These are phyloP conservation scores for Coprinellus micaceus DNA, from an alignment of 768 basidiomycete species.

Conservation along the genomic window DNA sequence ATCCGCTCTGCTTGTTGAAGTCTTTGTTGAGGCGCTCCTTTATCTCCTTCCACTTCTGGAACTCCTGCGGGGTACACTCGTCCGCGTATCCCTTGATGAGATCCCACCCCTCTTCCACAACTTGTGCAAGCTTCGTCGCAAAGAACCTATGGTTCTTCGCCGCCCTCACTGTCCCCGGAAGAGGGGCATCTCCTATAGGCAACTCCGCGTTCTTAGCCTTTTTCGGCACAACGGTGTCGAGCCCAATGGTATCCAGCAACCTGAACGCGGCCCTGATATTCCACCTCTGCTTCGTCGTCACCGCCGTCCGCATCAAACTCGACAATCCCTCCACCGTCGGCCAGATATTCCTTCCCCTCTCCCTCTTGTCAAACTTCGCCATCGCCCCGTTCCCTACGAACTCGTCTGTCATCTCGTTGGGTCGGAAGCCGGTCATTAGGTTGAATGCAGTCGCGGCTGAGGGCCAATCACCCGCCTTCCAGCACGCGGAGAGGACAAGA, in stretches of 20 bases:
- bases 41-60: slow-evolving; percentile 4
- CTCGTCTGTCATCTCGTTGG: slow-evolving; percentile 51
- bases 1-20: slow-evolving; percentile 2
- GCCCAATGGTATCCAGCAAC: slow-evolving; percentile 48
- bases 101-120: neutral
- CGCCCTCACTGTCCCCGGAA: neutral
- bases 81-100: slow-evolving; percentile 1
- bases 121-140: slow-evolving; percentile 6
- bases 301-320: slow-evolving; percentile 54
- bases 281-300: slow-evolving; percentile 44
- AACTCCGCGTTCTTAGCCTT: neutral
- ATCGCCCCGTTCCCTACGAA: slow-evolving; percentile 21
- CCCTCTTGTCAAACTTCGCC: slow-evolving; percentile 40
- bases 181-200: neutral
- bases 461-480: slow-evolving; percentile 61
- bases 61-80: slow-evolving; percentile 1
- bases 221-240: slow-evolving; percentile 16
- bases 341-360: slow-evolving; percentile 39
- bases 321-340: slow-evolving; percentile 56
- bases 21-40: neutral
- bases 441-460: slow-evolving; percentile 56
- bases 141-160: slow-evolving; percentile 8
- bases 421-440: slow-evolving; percentile 67
- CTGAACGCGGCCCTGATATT: slow-evolving; percentile 60
- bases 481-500: slow-evolving; percentile 61